phyloP scores from a whole-genome alignment of 805 yeast genomes.

The Myxozyma geophila region DNA sequence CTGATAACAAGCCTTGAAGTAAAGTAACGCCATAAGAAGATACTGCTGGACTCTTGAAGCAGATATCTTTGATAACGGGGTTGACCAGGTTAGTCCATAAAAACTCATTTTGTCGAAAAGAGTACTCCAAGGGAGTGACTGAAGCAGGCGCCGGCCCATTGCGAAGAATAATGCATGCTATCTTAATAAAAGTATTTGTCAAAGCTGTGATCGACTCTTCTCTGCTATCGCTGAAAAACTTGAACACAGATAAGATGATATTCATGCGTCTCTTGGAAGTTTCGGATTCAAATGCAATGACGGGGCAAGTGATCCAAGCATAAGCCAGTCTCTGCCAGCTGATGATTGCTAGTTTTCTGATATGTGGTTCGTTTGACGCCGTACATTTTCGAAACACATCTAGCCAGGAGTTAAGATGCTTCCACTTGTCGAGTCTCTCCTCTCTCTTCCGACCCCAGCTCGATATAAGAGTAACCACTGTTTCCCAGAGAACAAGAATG shows the following conservation, averaged over 20 bases:
- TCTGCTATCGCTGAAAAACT: slow-evolving; percentile 8
- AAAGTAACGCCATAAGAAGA: slow-evolving; percentile 10
- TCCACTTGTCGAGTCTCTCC: slow-evolving; percentile 27
- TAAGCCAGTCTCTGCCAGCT: slow-evolving; percentile 29
- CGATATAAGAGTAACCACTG: slow-evolving; percentile 12
- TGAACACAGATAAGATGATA: slow-evolving; percentile 19
- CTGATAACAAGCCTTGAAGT: slow-evolving; percentile 3
- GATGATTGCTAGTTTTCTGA: slow-evolving; percentile 15
- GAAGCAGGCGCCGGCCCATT: slow-evolving; percentile 4
- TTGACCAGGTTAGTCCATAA: slow-evolving; percentile 22
- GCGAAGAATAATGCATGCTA: slow-evolving; percentile 11
- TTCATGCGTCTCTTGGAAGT: slow-evolving; percentile 8
- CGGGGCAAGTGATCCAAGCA: slow-evolving; percentile 18
- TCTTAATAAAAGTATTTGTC: slow-evolving; percentile 13
- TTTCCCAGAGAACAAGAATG: slow-evolving; percentile 26
- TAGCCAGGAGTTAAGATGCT: slow-evolving; percentile 22
- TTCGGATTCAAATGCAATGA: slow-evolving; percentile 4
- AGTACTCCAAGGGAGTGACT: slow-evolving; percentile 5
- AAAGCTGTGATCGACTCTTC: slow-evolving; percentile 17
- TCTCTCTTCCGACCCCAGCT: slow-evolving; percentile 26
- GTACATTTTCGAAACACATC: slow-evolving; percentile 20
- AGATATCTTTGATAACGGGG: slow-evolving; percentile 24
- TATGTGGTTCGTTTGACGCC: slow-evolving; percentile 11
- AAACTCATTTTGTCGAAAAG: slow-evolving; percentile 14
- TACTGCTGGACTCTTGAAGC: slow-evolving; percentile 4